Evolutionary conservation across 768 basidiomycete genomes (phyloP), one percentile per base, ranked within the genome.

Genomic region (Leucogyrophana mollusca): DNA sequence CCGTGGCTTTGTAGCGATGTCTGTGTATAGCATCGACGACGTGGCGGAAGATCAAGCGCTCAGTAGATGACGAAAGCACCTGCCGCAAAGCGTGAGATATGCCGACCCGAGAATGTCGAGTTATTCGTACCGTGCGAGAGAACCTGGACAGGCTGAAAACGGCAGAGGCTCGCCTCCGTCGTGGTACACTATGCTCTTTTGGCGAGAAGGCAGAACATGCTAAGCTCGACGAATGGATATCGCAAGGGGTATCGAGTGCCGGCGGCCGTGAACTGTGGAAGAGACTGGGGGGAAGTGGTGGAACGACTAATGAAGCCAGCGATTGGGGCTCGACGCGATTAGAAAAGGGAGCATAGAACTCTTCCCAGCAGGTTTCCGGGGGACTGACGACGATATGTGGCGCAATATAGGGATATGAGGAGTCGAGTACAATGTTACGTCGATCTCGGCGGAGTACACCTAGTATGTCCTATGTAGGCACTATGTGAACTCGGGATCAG

Each of bases 321-420:
- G 60, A 67, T 45, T 77, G 77, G 2, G 56, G 60, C 37, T 64
- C 56, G 22, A 65, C 52, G 43, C 68, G 61, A 51, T 76, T 78
- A 11, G 58, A 53, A 55, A 65, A 67, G 2, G 65, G 61, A 4
- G 56, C 60, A 24, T 56, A 59, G 33, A 62, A 59, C 45, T 71
- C 72, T 25, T 71, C 62, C 52, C 62, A 60, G 2, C 50, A 54
- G 35, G 73, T 68, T 45, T 67, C 61, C 41, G 73, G 69, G 32
- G 73, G 70, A n/a, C 77, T 75, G 36, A 82, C 71, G 40, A 79
- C 76, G 44, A 83, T 76, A 57, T 78, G 77, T 0, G 80, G 80
- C 1, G 68, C 58, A 5, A 63, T 32, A 6, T 69, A 50, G 5
- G 76, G 74, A 45, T 45, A 44, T 16, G 56, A 45, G 18, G 77